Percentiles rank a stretch among this genome's conserved stretches.
Conservation (phyloP, 306 rosid genomes). For the Cucurbita maxima region DNA sequence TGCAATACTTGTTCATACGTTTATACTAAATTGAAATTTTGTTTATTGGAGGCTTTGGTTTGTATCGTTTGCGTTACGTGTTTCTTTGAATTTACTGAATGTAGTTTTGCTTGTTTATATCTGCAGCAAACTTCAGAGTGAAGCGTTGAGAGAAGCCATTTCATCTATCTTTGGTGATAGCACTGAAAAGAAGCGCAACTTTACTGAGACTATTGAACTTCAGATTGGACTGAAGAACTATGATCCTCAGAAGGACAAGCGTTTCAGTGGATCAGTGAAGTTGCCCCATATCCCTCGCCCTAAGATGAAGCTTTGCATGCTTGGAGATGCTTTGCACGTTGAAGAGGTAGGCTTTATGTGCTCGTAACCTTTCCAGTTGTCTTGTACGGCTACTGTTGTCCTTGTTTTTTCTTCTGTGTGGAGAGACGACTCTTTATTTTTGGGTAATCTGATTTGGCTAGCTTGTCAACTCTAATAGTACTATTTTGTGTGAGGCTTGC, state of each 20-base stretch:
- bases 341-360: slow-evolving; percentile 44
- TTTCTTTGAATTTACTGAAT: background rate
- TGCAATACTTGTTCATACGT: background rate
- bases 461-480: background rate
- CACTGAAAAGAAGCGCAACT: slow-evolving; percentile 40
- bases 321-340: slow-evolving; percentile 86
- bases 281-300: slow-evolving; percentile 85
- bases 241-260: slow-evolving; percentile 84
- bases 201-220: slow-evolving; percentile 72
- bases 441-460: background rate
- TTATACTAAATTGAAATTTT: background rate
- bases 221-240: slow-evolving; percentile 76
- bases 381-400: background rate
- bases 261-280: slow-evolving; percentile 73
- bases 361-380: background rate
- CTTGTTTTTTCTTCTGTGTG: background rate
- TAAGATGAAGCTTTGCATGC: slow-evolving; percentile 84
- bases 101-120: background rate
- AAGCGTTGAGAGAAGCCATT: slow-evolving; percentile 57
- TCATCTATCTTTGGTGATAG: slow-evolving; percentile 30
- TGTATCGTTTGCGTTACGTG: background rate
- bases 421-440: background rate
- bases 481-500: too few relatives aligned
- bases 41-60: background rate
- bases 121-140: slow-evolving; percentile 73